Evolutionary conservation across 2,329 filamentous ascomycete species (phyloP).

Genomic region (Botryotinia narcissicola): DNA sequence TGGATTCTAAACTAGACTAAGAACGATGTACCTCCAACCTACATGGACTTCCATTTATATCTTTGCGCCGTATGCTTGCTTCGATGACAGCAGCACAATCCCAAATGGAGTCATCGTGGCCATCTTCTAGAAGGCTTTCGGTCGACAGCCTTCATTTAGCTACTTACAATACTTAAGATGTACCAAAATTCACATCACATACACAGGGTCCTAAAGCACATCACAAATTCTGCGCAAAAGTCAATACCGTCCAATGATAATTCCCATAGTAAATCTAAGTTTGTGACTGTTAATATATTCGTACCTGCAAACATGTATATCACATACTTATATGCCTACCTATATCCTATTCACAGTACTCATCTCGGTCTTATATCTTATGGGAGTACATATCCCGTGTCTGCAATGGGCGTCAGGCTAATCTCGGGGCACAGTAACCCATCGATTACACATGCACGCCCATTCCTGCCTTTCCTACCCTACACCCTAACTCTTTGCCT

Average conservation of each 20-base stretch:
- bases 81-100: background rate
- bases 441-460: conserved; percentile 4
- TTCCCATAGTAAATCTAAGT: background rate
- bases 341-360: background rate
- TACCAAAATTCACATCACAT: background rate
- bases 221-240: background rate
- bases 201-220: background rate
- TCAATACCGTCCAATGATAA: background rate
- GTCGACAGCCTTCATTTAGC: background rate
- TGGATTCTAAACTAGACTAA: background rate
- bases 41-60: conserved; percentile 13
- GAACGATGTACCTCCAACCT: background rate
- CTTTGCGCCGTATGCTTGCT: background rate
- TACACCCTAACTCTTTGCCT: background rate
- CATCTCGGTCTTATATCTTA: conserved; percentile 3
- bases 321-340: background rate
- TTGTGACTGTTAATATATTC: background rate
- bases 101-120: conserved; percentile 2
- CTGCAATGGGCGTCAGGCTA: conserved; percentile 1
- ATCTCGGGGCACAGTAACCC: conserved; percentile 10
- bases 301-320: background rate
- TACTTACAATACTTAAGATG: background rate
- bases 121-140: conserved; percentile 4
- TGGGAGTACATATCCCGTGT: conserved; percentile 9
- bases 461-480: background rate